Base-by-base conservation (phyloP, 192 early-diverging fungal species). In the Backusella tarrabulga region DNA sequence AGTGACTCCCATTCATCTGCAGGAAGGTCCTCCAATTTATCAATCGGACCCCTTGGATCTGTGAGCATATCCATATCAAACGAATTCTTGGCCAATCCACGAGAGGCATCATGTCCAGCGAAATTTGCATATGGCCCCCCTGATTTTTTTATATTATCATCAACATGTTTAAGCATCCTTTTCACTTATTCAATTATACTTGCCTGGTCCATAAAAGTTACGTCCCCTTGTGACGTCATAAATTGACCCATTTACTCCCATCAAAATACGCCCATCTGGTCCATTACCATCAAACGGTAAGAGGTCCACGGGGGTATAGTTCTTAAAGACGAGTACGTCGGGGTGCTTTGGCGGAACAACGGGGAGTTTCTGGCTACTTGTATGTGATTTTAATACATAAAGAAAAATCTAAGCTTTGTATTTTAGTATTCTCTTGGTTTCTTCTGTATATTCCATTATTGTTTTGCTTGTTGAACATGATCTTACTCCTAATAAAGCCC, bases 81-180 rank as follows among this genome's bases (percentile, higher is more conserved):
- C 67, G 92, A 93, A 72, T 93, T 87, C 79, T 96, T 92, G 46
- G 96, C 94, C 74, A 99, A 83, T 0, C 97, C 96, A 40, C 97
- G 90, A 26, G 95, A 97, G 21, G 97, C 96, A 86, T 99, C 97
- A n/a, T 93, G 90, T 1, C 97, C 97, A 3, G 96, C 92, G 90
- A 98, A 99, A 87, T 96, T 97, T 32, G 90, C 93, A 77, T 99
- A 99, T 17, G 93, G 95, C 8, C 96, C 96, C 12, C 87, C 94
- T 93, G 26, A 69, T 38, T 21, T 6, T 40, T 69, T 40, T 44
- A 54, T 23, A 14, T 60, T 11, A 14, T 4, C 26, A 40, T 17
- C 14, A 40, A 71, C 21, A 36, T 35, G 15, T 35, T 35, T 34
- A 19, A 5, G n/a, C 35, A 5, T 12, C 9, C 17, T 4, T 70